Conservation (phyloP, 2,329 filamentous ascomycete species). For the Trichophyton verrucosum region DNA sequence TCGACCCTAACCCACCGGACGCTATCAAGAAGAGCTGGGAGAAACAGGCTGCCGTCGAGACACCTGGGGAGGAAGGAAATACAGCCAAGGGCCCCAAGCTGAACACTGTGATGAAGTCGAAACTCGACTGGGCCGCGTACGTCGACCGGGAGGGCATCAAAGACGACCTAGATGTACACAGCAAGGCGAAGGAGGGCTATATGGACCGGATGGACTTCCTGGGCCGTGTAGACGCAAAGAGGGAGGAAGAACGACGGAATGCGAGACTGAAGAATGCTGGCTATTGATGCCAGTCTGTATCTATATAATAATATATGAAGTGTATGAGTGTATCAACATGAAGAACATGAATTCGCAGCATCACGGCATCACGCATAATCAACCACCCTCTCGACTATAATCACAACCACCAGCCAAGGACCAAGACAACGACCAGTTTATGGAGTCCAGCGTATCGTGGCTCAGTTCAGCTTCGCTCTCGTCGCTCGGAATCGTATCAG, state of each 20-base stretch:
- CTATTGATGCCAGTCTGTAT: neutral
- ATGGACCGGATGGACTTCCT: conserved; percentile 51
- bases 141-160: conserved; percentile 49
- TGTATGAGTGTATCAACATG: neutral
- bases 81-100: conserved; percentile 41
- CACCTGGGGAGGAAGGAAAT: conserved; percentile 4
- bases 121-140: conserved; percentile 53
- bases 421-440: too few relatives aligned
- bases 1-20: conserved; percentile 36
- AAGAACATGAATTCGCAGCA: neutral
- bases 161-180: conserved; percentile 49
- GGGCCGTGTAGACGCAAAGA: conserved; percentile 43
- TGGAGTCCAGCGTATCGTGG: neutral
- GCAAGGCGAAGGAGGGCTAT: conserved; percentile 50
- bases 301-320: neutral
- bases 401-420: too few relatives aligned
- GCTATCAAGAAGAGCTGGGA: conserved; percentile 34
- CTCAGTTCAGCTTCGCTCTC: neutral
- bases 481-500: neutral
- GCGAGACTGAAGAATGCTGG: conserved; percentile 8
- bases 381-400: too few relatives aligned
- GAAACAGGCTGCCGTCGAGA: conserved; percentile 18
- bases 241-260: conserved; percentile 44
- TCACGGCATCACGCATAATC: too few relatives aligned
- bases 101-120: conserved; percentile 54